phyloP scores from a whole-genome alignment of 2,329 filamentous ascomycete genomes.

The Clarireedia sp. region DNA sequence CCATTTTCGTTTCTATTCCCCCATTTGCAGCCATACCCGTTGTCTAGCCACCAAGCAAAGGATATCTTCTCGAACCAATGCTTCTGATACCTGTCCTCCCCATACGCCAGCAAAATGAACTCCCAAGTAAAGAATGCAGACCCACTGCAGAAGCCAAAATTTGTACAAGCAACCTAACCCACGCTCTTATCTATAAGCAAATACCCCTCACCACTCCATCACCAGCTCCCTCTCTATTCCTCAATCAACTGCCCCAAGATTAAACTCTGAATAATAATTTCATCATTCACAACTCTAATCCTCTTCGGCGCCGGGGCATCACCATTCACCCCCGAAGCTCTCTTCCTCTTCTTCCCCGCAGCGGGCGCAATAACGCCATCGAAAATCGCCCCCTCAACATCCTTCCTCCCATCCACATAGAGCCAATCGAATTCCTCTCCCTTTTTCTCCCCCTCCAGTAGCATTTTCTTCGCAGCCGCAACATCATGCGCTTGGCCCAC shows the following conservation, averaged over 20 bases:
- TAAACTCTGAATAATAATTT: conserved; percentile 85
- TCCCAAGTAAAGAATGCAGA: too few relatives aligned
- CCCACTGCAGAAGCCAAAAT: too few relatives aligned
- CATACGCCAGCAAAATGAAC: too few relatives aligned
- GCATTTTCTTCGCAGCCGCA: conserved; percentile 52
- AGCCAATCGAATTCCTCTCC: conserved; percentile 62
- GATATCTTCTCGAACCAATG: too few relatives aligned
- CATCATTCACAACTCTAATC: conserved; percentile 67
- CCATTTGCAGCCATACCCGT: too few relatives aligned
- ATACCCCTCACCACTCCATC: not conserved
- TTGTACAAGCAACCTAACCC: not conserved
- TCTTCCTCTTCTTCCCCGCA: conserved; percentile 35
- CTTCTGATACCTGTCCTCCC: too few relatives aligned
- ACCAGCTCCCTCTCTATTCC: conserved; percentile 3
- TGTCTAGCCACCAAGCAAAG: too few relatives aligned
- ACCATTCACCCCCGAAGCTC: conserved; percentile 29
- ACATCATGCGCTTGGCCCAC: conserved; percentile 59
- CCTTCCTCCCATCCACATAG: conserved; percentile 58
- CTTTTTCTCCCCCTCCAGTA: conserved; percentile 42
- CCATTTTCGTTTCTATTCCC: too few relatives aligned
- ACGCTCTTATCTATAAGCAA: not conserved
- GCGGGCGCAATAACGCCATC: conserved; percentile 18
- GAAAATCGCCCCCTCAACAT: conserved; percentile 37
- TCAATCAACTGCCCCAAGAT: conserved; percentile 70
- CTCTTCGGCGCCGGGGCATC: conserved; percentile 37